Evolutionary conservation across 495 filamentous ascomycete species (phyloP).

Genomic region (Alectoria sarmentosa): DNA sequence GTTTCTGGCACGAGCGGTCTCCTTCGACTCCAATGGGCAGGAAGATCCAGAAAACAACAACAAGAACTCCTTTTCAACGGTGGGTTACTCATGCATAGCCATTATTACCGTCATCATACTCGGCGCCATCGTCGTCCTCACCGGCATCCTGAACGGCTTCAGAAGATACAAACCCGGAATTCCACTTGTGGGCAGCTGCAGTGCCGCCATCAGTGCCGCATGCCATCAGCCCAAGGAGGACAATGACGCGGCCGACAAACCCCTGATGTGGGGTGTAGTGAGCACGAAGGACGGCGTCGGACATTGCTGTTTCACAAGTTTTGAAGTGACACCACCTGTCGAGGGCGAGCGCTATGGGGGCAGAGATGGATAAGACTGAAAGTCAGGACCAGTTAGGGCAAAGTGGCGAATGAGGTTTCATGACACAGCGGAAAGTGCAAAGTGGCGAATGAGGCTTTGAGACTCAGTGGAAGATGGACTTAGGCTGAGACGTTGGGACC

Average conservation of each 20-base stretch:
- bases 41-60: conserved; percentile 13
- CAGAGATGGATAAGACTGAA: background rate
- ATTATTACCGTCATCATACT: conserved; percentile 28
- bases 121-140: conserved; percentile 26
- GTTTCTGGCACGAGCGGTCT: conserved; percentile 32
- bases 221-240: conserved; percentile 33
- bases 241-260: conserved; percentile 16
- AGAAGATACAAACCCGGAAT: conserved; percentile 29
- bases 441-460: too few species aligned
- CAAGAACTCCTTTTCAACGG: too few species aligned
- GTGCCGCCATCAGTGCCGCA: conserved; percentile 41
- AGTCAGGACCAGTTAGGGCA: background rate
- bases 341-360: conserved; percentile 15
- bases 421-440: too few species aligned
- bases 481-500: too few species aligned
- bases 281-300: background rate
- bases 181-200: conserved; percentile 37
- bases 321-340: conserved; percentile 18
- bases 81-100: conserved; percentile 31
- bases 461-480: too few species aligned
- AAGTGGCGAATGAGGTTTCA: background rate
- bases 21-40: background rate
- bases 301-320: conserved; percentile 21
- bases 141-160: conserved; percentile 23
- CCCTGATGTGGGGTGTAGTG: conserved; percentile 35